Evolutionary conservation across 2,329 filamentous ascomycete genomes (phyloP).

Genomic region (Diaporthe longicolla): DNA sequence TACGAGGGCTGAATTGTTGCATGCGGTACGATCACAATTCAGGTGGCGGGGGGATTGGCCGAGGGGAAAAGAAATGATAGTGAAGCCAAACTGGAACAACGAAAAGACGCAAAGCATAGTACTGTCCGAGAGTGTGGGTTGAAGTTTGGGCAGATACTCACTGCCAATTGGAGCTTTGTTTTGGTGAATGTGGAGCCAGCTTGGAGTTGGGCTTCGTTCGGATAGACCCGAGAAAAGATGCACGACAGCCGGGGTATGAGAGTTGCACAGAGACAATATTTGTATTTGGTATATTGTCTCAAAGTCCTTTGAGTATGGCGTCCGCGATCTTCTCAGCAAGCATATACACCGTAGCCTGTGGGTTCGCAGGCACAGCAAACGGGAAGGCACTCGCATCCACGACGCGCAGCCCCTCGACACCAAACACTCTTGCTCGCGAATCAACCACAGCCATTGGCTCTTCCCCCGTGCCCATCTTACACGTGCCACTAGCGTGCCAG

Average conservation of each 20-base stretch:
- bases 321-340: conserved; percentile 60
- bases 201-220: not conserved
- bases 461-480: conserved; percentile 58
- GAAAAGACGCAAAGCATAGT: not conserved
- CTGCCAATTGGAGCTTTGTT: not conserved
- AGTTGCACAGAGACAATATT: too few species aligned
- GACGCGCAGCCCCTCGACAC: conserved; percentile 60
- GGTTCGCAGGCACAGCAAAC: conserved; percentile 60
- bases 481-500: conserved; percentile 56
- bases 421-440: conserved; percentile 59
- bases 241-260: not conserved
- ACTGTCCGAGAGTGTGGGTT: too few species aligned
- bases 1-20: too few species aligned
- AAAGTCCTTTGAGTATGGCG: conserved; percentile 44
- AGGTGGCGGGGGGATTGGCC: not conserved
- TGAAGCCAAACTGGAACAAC: not conserved
- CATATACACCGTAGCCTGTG: conserved; percentile 67
- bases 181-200: not conserved
- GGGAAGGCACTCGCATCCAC: conserved; percentile 64
- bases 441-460: conserved; percentile 58
- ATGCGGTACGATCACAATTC: too few species aligned
- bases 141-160: not conserved
- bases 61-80: not conserved
- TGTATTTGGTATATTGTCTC: not conserved
- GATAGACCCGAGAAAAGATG: not conserved